Evolutionary conservation across 106 monocot genomes (phyloP).

Genomic region (Vanilla planifolia): DNA sequence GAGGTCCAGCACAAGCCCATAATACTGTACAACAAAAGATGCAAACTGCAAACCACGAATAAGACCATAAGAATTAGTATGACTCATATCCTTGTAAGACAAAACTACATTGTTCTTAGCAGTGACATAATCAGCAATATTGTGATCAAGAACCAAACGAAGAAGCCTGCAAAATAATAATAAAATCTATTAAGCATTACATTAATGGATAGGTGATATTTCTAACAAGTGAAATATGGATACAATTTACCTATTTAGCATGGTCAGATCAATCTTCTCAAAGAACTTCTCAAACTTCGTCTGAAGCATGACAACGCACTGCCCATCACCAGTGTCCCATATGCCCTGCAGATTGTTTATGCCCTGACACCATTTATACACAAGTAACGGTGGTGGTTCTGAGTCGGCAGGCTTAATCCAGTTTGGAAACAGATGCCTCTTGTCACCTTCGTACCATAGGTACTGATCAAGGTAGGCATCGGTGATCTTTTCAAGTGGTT

Average conservation of each 20-base stretch:
- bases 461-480: constrained; percentile 99
- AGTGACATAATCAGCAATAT: constrained; percentile 99
- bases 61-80: constrained; percentile 98
- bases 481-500: constrained; percentile 99
- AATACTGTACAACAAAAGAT: constrained; percentile 99
- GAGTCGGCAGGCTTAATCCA: constrained; percentile 99
- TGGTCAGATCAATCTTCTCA: constrained; percentile 98
- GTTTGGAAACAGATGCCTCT: constrained; percentile 94
- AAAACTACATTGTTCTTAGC: constrained; percentile 98
- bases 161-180: constrained; percentile 72
- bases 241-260: constrained; percentile 74
- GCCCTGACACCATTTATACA: constrained; percentile 99
- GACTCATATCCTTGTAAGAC: constrained; percentile 99
- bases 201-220: neutral
- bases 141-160: constrained; percentile 93
- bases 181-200: neutral
- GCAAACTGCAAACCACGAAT: constrained; percentile 99
- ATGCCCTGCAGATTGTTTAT: constrained; percentile 92
- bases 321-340: constrained; percentile 98
- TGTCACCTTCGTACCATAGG: constrained; percentile 99
- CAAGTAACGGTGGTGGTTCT: constrained; percentile 96
- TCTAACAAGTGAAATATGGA: neutral
- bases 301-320: constrained; percentile 99
- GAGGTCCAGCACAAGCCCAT: constrained; percentile 96
- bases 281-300: constrained; percentile 99